Base-by-base conservation (phyloP, 768 basidiomycete genomes). In the Russula sp. region DNA sequence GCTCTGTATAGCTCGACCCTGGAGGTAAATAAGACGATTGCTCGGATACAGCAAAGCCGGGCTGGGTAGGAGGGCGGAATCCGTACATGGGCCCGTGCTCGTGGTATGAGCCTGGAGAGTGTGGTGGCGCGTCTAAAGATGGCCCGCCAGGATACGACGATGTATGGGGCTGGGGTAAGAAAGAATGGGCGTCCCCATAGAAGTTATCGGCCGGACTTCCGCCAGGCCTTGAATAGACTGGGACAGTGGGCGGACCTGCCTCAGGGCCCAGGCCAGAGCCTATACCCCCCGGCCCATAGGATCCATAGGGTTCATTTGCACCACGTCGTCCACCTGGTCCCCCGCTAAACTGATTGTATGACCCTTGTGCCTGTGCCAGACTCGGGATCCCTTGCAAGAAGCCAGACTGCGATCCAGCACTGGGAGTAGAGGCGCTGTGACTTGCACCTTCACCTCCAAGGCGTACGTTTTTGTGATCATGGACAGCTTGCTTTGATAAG, bases 391-490 rank as follows among this genome's bases (percentile, higher is more conserved):
- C 66, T 26, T 78, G 71, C 57, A 76, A 71, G 65, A 83, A 83
- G 0, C 80, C 79, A n/a, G 76, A 67, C 48, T 82, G 75, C 13
- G 76, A 70, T 3, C 80, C 87, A 52, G 84, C 76, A 51, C 72
- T 74, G 48, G 79, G 75, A 0, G 84, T 83, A 63, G 74, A 81
- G 1, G 79, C 73, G 5, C 84, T 84, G 57, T 84, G 75, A 2
- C 80, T 73, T 14, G 76, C 74, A 32, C 83, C 82, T 67, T 86
- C 80, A 3, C 83, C 83, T 0, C 77, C 77, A 7, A 78, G 69
- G 1, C 90, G 84, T 36, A 86, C 79, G 72, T 92, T 92, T 72
- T 87, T 75, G 75, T 92, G 89, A 67, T 83, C 83, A 5, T 86
- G 82, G 0, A 93, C 89, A 0, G 85, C 74, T 13, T 87, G 78